phyloP scores from a whole-genome alignment of 495 filamentous ascomycete species.

The Darksidea phi region DNA sequence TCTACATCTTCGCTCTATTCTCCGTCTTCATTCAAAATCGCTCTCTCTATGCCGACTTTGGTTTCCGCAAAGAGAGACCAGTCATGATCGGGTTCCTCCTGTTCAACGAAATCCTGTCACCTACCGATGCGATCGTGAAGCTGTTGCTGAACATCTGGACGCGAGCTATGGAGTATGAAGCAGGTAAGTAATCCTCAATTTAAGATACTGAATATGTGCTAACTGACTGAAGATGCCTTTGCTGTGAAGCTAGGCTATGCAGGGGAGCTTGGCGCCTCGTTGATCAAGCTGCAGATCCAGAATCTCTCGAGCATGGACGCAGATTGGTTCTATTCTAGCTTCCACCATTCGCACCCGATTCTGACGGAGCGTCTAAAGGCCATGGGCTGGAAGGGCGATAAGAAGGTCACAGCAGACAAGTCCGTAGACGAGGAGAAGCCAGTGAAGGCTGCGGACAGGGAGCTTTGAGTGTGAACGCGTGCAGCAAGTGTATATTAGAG shows the following conservation, averaged over 20 bases:
- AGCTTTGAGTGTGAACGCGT: constrained; percentile 46
- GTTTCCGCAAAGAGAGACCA: constrained; percentile 79
- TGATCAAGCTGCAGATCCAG: constrained; percentile 97
- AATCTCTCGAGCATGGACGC: constrained; percentile 98
- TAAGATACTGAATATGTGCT: neutral
- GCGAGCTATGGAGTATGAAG: constrained; percentile 91
- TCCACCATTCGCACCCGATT: constrained; percentile 97
- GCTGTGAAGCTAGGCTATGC: constrained; percentile 81
- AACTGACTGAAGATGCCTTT: constrained; percentile 63
- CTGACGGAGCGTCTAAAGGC: constrained; percentile 89
- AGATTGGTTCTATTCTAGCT: constrained; percentile 95
- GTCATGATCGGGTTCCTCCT: constrained; percentile 96
- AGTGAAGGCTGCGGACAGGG: constrained; percentile 58
- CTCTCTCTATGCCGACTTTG: constrained; percentile 86
- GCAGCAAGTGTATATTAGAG: neutral
- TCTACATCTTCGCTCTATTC: constrained; percentile 95
- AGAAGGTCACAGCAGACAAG: constrained; percentile 49
- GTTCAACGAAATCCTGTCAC: constrained; percentile 89
- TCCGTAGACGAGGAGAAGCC: constrained; percentile 44
- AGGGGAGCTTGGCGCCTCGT: constrained; percentile 75
- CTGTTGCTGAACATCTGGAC: constrained; percentile 94
- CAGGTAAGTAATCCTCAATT: constrained; percentile 56
- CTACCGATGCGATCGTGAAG: constrained; percentile 89
- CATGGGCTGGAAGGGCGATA: constrained; percentile 72
- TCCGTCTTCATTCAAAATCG: constrained; percentile 95